Conservation (phyloP, 805 yeast genomes). For the Maudiozyma pseudohumilis region DNA sequence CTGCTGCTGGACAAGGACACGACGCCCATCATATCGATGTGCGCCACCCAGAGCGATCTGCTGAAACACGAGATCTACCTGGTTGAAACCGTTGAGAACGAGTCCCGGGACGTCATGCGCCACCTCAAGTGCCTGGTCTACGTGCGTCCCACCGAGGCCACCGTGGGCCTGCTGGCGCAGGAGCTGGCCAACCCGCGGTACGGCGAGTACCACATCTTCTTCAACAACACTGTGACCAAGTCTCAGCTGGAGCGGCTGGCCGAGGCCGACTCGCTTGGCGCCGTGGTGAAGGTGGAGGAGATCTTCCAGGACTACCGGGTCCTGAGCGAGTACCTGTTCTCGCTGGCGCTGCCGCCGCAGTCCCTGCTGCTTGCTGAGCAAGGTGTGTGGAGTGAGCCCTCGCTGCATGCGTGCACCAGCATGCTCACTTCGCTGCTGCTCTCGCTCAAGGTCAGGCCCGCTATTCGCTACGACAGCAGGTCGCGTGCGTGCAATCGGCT, state of each 20-base stretch:
- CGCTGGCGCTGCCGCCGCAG: slow-evolving; percentile 28
- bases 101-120: slow-evolving; percentile 56
- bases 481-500: slow-evolving; percentile 56
- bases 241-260: slow-evolving; percentile 78
- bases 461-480: slow-evolving; percentile 62
- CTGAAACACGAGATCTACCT: slow-evolving; percentile 77
- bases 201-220: slow-evolving; percentile 63
- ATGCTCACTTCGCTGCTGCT: slow-evolving; percentile 30
- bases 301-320: slow-evolving; percentile 76
- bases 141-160: slow-evolving; percentile 58
- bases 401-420: slow-evolving; percentile 17
- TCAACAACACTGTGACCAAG: slow-evolving; percentile 68
- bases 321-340: slow-evolving; percentile 59
- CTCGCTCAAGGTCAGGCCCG: slow-evolving; percentile 67
- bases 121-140: slow-evolving; percentile 77
- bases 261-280: slow-evolving; percentile 80
- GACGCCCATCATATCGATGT: slow-evolving; percentile 76
- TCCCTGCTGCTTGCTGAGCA: slow-evolving; percentile 21
- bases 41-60: slow-evolving; percentile 77
- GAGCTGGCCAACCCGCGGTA: slow-evolving; percentile 78
- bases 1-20: slow-evolving; percentile 72
- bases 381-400: slow-evolving; percentile 20
- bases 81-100: slow-evolving; percentile 59
- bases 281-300: slow-evolving; percentile 67
- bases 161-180: slow-evolving; percentile 47